Base-by-base conservation (phyloP, 23 red algal genomes). In the Agarophyton chilense region DNA sequence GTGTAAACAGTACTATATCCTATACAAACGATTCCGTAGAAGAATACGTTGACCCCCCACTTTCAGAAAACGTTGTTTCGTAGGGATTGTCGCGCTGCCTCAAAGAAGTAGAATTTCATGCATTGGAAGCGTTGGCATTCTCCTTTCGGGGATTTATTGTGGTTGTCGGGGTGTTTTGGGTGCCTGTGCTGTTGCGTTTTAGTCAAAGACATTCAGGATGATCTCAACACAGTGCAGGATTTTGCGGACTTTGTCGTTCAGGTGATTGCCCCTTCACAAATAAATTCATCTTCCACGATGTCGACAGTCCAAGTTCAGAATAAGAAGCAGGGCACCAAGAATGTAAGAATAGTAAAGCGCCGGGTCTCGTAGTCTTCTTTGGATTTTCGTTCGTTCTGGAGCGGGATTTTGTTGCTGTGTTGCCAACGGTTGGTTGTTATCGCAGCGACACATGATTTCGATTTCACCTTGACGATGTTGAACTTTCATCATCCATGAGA, bases 101-200 rank as follows among this genome's bases (percentile, higher is more conserved):
- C 5, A 31, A 11, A 38, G 60, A 13, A 65, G 60, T 36, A 36
- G 29, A 62, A 9, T 29, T 25, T 36, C 29, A 65, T 65, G 60
- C 60, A 31, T 36, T 65, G 29, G 60, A 36, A 38, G 26, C 60
- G 32, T 29, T 74, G 68, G 68, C 68, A 33, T 24, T 49, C 43
- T 9, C 68, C 40, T 29, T 74, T 74, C 43, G 68, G 68, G 24
- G 68, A 74, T 49, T 49, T 47, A 21, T 39, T 35, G 19, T 65
- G 2, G 60, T 9, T 74, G n/a, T 29, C 43, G 33, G 41, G 4
- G 8, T 74, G 68, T 49, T 49, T 74, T 47, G 68, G 68, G 7
- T 74, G 68, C 24, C 4, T 74, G 4, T 74, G 68, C 41, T 74
- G 68, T 26, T 74, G 68, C 33, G 41, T 74, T 47, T 47, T 46